Base-by-base conservation (phyloP, 1,139 yeast species). In the Kazachstania sp. region DNA sequence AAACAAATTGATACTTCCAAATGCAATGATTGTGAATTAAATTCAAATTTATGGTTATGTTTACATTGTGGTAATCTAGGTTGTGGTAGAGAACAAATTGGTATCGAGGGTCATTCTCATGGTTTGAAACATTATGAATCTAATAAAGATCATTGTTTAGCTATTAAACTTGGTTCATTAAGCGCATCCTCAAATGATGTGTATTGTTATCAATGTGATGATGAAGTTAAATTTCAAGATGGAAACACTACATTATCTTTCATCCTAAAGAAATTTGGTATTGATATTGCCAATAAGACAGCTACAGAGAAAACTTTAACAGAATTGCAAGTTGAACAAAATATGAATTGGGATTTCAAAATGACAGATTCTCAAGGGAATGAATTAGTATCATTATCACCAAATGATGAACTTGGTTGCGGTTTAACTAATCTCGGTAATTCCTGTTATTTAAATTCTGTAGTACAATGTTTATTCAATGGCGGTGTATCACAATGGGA, bases 31-130 rank as follows among this genome's bases (percentile, higher is more conserved):
- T 90, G 97, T 68, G 92, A 79, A 0, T 70, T 90, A 52, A 66
- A 68, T 34, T 85, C 82, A 55, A 92, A 92, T 61, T 69, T 92
- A 44, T 92, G 99, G 99, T 74, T 92, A 20, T 92, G 99, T 70
- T 69, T 92, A 38, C 78, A 78, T 39, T 92, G 98, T 72, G 98
- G 97, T 1, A 72, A 76, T 41, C 62, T 88, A 11, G 97, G 97
- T 2, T 92, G 99, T 69, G 97, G 97, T 19, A 74, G 99, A 54
- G 81, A 81, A 35, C 98, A 92, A 65, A 86, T 85, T 60, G 98
- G 97, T 31, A 78, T 87, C 30, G 81, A 86, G 28, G 99, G 99
- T 4, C 81, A 90, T 59, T 83, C 95, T 0, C 98, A 92, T 65
- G 97, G 95, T 0, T 69, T 92, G 54, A 65, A 66, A 1, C 99